Conservation (phyloP, 345 rosid genomes). For the Toxicodendron radicans region DNA sequence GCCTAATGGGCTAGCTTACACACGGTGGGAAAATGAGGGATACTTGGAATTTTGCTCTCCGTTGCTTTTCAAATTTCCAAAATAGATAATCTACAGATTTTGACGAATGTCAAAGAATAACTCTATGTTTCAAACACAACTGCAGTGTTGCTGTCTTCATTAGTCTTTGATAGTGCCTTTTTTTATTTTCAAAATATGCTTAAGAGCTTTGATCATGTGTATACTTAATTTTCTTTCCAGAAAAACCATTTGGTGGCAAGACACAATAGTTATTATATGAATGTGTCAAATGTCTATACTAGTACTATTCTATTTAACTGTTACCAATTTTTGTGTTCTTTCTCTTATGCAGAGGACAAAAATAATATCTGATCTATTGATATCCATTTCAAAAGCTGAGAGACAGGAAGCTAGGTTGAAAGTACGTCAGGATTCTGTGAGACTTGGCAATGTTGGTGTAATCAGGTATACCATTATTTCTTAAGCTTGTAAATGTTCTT, state of each 20-base stretch:
- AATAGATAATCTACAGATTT: background rate
- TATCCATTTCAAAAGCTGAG: conserved; percentile 95
- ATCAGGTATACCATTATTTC: conserved; percentile 60
- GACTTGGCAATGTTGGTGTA: conserved; percentile 96
- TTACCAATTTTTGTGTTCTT: conserved; percentile 11
- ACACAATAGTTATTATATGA: background rate
- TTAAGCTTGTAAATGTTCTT: conserved; percentile 11
- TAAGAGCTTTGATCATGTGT: background rate
- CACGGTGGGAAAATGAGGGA: background rate
- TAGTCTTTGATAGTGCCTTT: background rate
- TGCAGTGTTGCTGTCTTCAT: background rate
- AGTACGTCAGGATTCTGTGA: conserved; percentile 92
- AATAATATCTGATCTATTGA: conserved; percentile 86
- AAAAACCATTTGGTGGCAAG: background rate
- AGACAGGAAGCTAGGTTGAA: conserved; percentile 97
- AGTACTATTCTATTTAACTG: background rate
- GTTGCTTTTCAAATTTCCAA: background rate
- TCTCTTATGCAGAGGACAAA: conserved; percentile 74
- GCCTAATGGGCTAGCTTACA: background rate
- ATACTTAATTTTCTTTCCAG: background rate
- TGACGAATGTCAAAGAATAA: background rate
- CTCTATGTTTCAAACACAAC: background rate
- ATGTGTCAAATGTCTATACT: background rate
- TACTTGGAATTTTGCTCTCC: background rate
- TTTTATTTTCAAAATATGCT: background rate